phyloP scores from a whole-genome alignment of 139 green algal genomes.

The Tetraselmis striata region DNA sequence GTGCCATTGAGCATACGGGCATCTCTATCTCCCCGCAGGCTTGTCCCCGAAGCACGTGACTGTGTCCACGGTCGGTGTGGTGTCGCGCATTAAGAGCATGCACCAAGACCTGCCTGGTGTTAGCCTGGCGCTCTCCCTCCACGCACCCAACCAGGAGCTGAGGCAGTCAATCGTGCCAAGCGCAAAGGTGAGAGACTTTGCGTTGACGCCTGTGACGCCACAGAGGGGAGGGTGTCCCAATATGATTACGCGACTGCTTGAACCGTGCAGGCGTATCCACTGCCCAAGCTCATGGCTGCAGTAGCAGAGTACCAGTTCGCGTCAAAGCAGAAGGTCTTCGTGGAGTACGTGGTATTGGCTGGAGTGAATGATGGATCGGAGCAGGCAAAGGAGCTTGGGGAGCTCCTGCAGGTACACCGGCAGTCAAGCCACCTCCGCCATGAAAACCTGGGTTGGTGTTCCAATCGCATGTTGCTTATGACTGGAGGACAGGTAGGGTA shows the following conservation, averaged over 20 bases:
- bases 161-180: slow-evolving; percentile 78
- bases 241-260: too few species aligned
- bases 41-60: slow-evolving; percentile 72
- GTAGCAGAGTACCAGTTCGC: slow-evolving; percentile 67
- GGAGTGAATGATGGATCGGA: slow-evolving; percentile 73
- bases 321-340: slow-evolving; percentile 60
- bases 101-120: slow-evolving; percentile 74
- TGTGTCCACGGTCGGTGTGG: slow-evolving; percentile 85
- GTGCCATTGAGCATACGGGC: too few species aligned
- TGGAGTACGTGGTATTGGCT: slow-evolving; percentile 93
- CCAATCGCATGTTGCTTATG: too few species aligned
- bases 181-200: too few species aligned
- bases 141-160: slow-evolving; percentile 85
- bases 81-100: slow-evolving; percentile 66
- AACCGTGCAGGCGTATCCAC: slow-evolving; percentile 83
- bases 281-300: slow-evolving; percentile 72
- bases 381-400: slow-evolving; percentile 52
- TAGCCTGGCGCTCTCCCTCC: slow-evolving; percentile 86
- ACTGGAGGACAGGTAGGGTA: too few species aligned
- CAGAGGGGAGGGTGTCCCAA: too few species aligned
- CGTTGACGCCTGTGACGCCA: too few species aligned
- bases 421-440: too few species aligned
- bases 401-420: slow-evolving; percentile 29
- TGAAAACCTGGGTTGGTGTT: too few species aligned
- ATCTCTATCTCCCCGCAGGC: too few species aligned